These are phyloP conservation scores for Phytophthora boehmeriae DNA, from an alignment of 352 stramenopile species.

Conservation along the genomic window DNA sequence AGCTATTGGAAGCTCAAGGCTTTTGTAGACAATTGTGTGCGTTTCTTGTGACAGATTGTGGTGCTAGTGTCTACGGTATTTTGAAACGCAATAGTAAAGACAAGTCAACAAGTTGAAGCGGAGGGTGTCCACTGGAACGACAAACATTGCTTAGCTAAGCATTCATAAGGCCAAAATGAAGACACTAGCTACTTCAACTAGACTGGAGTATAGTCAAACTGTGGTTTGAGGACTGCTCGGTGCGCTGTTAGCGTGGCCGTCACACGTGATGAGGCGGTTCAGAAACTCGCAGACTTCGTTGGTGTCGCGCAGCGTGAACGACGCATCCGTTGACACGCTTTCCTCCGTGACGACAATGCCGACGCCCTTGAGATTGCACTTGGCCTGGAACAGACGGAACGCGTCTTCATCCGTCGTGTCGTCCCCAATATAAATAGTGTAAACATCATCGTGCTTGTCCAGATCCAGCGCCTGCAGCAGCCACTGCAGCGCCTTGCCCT, in stretches of 20 bases:
- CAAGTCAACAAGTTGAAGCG: constrained; percentile 12
- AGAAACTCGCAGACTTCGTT: constrained; percentile 79
- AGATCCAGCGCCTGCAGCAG: constrained; percentile 77
- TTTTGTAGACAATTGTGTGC: neutral
- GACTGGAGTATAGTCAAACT: constrained; percentile 1
- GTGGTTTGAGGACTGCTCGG: constrained; percentile 23
- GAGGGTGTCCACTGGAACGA: too few species aligned
- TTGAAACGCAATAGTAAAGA: constrained; percentile 22
- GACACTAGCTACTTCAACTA: constrained; percentile 9
- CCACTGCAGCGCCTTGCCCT: constrained; percentile 90
- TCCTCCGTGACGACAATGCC: constrained; percentile 86
- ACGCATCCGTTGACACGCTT: constrained; percentile 67
- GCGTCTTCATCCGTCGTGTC: constrained; percentile 91
- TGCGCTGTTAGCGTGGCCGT: constrained; percentile 26
- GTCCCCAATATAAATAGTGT: constrained; percentile 93
- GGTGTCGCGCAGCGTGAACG: constrained; percentile 81
- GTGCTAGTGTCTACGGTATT: neutral
- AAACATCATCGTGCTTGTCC: constrained; percentile 77
- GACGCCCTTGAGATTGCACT: constrained; percentile 64
- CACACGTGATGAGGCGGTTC: constrained; percentile 60
- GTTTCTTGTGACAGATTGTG: neutral
- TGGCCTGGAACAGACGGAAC: constrained; percentile 70
- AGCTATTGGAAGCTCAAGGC: constrained; percentile 28
- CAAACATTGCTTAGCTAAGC: constrained; percentile 6
- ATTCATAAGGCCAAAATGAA: constrained; percentile 10